These are phyloP conservation scores for Diaporthe sp. DNA, from an alignment of 2,329 filamentous ascomycete genomes.

Conservation along the genomic window DNA sequence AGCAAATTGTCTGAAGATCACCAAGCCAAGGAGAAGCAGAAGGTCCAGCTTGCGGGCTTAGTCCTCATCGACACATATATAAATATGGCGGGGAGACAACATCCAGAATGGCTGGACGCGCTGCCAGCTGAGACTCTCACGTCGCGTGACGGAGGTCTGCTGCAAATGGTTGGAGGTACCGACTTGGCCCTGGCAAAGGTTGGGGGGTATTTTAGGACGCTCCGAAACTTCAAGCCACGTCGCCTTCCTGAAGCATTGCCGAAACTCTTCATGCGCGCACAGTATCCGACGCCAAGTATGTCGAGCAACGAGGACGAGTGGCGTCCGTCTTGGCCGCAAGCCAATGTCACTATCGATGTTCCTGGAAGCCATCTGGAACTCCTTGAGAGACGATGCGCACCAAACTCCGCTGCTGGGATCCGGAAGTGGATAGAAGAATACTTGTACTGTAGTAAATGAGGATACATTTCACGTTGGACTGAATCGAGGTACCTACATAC, in stretches of 20 bases:
- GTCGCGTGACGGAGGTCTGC: neutral
- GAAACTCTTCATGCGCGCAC: neutral
- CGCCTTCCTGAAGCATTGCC: neutral
- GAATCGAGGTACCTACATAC: no score
- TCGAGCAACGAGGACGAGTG: neutral
- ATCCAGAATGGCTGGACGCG: neutral
- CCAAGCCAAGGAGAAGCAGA: no score
- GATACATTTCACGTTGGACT: no score
- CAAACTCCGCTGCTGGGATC: neutral
- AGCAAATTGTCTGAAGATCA: neutral
- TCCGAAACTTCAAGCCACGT: neutral
- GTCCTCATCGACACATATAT: slow-evolving; percentile 1
- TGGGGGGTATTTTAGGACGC: neutral
- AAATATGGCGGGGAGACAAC: neutral
- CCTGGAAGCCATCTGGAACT: neutral
- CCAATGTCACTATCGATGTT: neutral
- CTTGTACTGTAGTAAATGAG: no score
- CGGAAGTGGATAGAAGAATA: neutral
- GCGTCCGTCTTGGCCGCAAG: neutral
- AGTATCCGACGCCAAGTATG: neutral
- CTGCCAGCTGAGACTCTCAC: neutral
- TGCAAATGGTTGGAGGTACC: neutral
- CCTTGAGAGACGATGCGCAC: neutral
- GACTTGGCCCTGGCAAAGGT: slow-evolving; percentile 4
- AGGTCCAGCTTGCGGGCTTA: neutral